Base-by-base conservation (phyloP, 225 moss, liverwort and hornwort species). In the Straminergon stramineum region DNA sequence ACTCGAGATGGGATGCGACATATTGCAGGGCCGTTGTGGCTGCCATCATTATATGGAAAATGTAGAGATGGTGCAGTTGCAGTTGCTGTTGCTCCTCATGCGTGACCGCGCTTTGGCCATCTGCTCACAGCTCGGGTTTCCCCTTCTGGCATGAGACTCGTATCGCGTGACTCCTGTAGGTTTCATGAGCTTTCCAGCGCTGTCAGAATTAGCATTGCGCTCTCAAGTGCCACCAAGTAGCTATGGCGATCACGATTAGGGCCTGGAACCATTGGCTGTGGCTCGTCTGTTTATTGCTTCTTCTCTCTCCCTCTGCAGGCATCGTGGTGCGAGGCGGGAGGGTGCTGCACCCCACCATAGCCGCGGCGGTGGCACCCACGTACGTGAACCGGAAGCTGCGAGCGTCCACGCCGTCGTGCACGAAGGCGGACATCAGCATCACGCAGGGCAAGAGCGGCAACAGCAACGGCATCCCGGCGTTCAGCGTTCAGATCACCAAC, bases 401-500 rank as follows among this genome's bases (percentile, higher is more conserved):
- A 24, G 94, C 94, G 17, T 93, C 94, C 55, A 91, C 94, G 51
- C 94, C 94, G 34, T 92, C 89, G 57, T 94, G 94, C 91, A 92
- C 93, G 41, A 94, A 94, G 85, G 93, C 93, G 74, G 94, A 94
- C 89, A 94, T 94, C 84, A 94, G 94, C 80, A 94, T 94, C 74
- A 94, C 93, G 58, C 94, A 94, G 79, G 94, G 94, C 57, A 92
- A 87, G 90, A 93, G 93, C 75, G 94, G 94, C 85, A 93, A 92
- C 85, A 96, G 93, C 34, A 96, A 95, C 79, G 98, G 98, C 63
- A 98, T 98, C 62, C 98, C 98, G 30, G 96, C 98, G 11, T 98
- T 98, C 93, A 95, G 93, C 76, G 98, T 98, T 80, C 98, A 98
- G 90, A 98, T 98, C 75, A 94, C 96, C 65, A 98, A 98, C 90